phyloP scores from a whole-genome alignment of 306 rosid species.

The Senna siamea region DNA sequence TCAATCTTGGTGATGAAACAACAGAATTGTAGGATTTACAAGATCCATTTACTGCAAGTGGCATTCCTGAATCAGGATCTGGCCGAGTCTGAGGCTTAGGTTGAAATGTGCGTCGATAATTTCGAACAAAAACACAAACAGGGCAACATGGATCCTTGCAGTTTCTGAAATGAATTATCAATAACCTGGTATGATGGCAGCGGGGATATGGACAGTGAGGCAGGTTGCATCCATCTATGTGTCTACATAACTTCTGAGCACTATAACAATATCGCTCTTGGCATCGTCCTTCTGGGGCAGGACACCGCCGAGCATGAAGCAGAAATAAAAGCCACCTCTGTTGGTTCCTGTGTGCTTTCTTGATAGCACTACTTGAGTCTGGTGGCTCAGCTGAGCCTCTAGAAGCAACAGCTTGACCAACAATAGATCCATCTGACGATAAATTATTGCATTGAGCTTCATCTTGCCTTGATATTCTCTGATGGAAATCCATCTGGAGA shows the following conservation, averaged over 20 bases:
- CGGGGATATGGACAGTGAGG: constrained; percentile 58
- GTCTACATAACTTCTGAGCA: constrained; percentile 76
- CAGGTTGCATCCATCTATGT: constrained; percentile 61
- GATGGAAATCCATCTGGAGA: constrained; percentile 47
- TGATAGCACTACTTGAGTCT: constrained; percentile 41
- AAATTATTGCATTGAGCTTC: constrained; percentile 87
- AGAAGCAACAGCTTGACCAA: constrained; percentile 62
- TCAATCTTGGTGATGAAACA: constrained; percentile 48
- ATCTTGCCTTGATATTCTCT: constrained; percentile 62
- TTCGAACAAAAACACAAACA: constrained; percentile 80
- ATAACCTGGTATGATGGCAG: constrained; percentile 71
- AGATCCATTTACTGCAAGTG: constrained; percentile 58
- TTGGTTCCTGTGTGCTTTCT: constrained; percentile 62
- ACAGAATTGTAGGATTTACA: constrained; percentile 54
- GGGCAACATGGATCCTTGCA: constrained; percentile 78
- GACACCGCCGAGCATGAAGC: constrained; percentile 81
- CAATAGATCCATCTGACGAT: constrained; percentile 66
- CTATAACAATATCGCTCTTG: constrained; percentile 58
- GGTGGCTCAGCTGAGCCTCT: constrained; percentile 52
- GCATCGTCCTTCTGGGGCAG: constrained; percentile 85
- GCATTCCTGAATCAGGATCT: constrained; percentile 58
- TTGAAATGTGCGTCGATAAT: constrained; percentile 48
- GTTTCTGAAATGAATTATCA: constrained; percentile 69
- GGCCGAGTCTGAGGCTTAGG: constrained; percentile 44
- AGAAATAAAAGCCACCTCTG: constrained; percentile 94